A percentile compares a stretch with the other conserved stretches of the same genome.
Conservation (phyloP, 1,139 yeast genomes). For the Spathaspora jeffriesii region DNA sequence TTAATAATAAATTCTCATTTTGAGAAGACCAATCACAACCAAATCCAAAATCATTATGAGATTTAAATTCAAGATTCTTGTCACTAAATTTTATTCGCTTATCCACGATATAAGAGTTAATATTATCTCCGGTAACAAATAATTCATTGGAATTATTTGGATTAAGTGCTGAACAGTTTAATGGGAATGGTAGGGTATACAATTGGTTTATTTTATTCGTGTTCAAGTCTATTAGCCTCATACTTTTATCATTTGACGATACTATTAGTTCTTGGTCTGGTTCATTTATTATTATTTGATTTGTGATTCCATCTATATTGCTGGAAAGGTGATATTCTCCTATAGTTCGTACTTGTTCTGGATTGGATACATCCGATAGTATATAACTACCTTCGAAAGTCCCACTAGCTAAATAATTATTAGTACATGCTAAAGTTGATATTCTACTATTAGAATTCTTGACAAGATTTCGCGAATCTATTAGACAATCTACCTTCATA, state of each 20-base stretch:
- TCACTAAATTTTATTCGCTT: conserved; percentile 23
- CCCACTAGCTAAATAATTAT: conserved; percentile 49
- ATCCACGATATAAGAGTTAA: conserved; percentile 46
- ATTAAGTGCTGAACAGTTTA: conserved; percentile 51
- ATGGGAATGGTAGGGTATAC: conserved; percentile 42
- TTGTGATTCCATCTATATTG: conserved; percentile 55
- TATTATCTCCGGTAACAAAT: conserved; percentile 53
- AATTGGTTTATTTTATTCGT: conserved; percentile 14
- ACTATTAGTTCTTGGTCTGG: conserved; percentile 28
- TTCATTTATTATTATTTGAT: conserved; percentile 43
- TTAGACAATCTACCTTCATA: conserved; percentile 34
- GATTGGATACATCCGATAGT: conserved; percentile 30
- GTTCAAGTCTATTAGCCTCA: conserved; percentile 41
- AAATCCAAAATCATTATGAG: conserved; percentile 59
- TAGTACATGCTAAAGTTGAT: conserved; percentile 49
- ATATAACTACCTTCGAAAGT: conserved; percentile 57
- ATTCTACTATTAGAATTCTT: conserved; percentile 39
- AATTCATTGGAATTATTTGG: conserved; percentile 34
- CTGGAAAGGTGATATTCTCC: conserved; percentile 44
- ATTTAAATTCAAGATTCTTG: conserved; percentile 24
- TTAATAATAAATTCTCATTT: conserved; percentile 44
- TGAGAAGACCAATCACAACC: conserved; percentile 59
- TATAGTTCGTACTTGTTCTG: conserved; percentile 21
- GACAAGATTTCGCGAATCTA: conserved; percentile 38
- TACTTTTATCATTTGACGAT: conserved; percentile 50